These are phyloP conservation scores for Ogataea trehalophila DNA, from an alignment of 805 yeast species.

Conservation along the genomic window DNA sequence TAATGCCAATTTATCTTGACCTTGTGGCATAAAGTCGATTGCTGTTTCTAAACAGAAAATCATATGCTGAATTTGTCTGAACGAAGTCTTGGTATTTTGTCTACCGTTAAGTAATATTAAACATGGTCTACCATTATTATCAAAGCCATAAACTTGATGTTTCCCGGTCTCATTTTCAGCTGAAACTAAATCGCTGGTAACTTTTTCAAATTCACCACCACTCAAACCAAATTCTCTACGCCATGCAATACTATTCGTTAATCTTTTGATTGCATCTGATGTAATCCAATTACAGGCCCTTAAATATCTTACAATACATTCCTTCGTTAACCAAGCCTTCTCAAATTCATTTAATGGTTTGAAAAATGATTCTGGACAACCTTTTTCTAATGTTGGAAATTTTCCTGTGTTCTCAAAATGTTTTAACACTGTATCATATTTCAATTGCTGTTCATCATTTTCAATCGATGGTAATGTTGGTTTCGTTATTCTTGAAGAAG, in stretches of 20 bases:
- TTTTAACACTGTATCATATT: slow-evolving; percentile 52
- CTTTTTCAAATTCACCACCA: slow-evolving; percentile 37
- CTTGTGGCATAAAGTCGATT: slow-evolving; percentile 91
- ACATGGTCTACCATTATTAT: slow-evolving; percentile 88
- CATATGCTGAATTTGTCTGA: slow-evolving; percentile 87
- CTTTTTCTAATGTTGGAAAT: slow-evolving; percentile 47
- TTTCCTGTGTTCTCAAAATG: slow-evolving; percentile 51
- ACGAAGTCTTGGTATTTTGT: slow-evolving; percentile 90
- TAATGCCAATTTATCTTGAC: slow-evolving; percentile 89
- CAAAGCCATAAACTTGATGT: slow-evolving; percentile 84
- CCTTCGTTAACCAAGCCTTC: slow-evolving; percentile 86
- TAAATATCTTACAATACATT: slow-evolving; percentile 82
- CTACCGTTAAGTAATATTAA: slow-evolving; percentile 88
- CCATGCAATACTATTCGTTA: slow-evolving; percentile 81
- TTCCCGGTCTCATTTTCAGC: slow-evolving; percentile 89
- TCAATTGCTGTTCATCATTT: slow-evolving; percentile 47
- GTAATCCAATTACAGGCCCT: slow-evolving; percentile 90
- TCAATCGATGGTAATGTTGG: slow-evolving; percentile 45
- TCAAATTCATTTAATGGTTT: slow-evolving; percentile 47
- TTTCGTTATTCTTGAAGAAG: slow-evolving; percentile 34
- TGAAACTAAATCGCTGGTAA: slow-evolving; percentile 49
- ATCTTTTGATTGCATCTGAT: slow-evolving; percentile 62
- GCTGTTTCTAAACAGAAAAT: slow-evolving; percentile 91
- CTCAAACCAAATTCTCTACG: slow-evolving; percentile 85
- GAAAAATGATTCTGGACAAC: slow-evolving; percentile 26